These are phyloP conservation scores for Psilocybe subaeruginosa DNA, from an alignment of 768 basidiomycete genomes.

Conservation along the genomic window DNA sequence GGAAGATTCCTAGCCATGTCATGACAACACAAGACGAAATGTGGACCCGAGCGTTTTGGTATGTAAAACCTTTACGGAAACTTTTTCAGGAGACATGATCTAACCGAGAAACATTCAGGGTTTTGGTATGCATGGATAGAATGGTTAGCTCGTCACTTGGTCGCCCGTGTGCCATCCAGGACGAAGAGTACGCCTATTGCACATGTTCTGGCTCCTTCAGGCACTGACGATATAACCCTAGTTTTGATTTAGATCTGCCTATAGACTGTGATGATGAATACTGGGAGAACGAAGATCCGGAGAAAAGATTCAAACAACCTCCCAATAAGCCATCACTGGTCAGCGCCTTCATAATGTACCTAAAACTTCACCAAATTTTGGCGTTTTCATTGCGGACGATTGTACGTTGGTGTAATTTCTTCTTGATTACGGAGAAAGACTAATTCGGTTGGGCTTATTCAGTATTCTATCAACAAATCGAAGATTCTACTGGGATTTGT, in stretches of 20 bases:
- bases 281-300: conserved; percentile 65
- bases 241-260: conserved; percentile 75
- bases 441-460: background rate
- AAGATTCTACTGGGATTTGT: conserved; percentile 66
- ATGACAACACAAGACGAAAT: conserved; percentile 66
- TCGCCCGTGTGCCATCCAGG: conserved; percentile 76
- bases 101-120: conserved; percentile 37
- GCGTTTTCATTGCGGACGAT: conserved; percentile 68
- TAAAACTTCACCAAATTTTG: conserved; percentile 66
- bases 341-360: conserved; percentile 54
- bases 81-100: background rate
- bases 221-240: conserved; percentile 26
- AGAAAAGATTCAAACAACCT: conserved; percentile 72
- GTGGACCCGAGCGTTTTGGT: conserved; percentile 77
- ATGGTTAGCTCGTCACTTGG: conserved; percentile 59
- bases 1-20: conserved; percentile 34
- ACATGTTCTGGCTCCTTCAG: background rate
- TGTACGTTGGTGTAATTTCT: conserved; percentile 37
- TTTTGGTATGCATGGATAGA: conserved; percentile 56
- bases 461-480: conserved; percentile 87
- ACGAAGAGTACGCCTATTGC: conserved; percentile 63
- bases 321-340: conserved; percentile 58
- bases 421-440: background rate
- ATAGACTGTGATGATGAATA: conserved; percentile 74
- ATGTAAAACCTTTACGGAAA: background rate